These are phyloP conservation scores for Sporothrix luriei DNA, from an alignment of 2,329 filamentous ascomycete species.

Conservation along the genomic window DNA sequence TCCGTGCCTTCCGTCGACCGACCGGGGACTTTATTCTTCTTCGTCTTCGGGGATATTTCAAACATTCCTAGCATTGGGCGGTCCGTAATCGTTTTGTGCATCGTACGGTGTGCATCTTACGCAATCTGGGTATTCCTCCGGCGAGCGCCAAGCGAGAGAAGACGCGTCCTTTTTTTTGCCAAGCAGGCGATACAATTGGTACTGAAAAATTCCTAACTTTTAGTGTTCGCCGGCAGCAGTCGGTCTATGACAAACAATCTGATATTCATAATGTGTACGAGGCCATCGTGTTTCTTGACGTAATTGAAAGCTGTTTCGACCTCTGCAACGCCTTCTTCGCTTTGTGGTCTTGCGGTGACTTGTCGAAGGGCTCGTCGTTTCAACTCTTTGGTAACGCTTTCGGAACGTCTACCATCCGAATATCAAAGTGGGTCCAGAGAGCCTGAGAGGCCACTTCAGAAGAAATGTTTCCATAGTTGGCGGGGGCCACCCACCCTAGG, in stretches of 20 bases:
- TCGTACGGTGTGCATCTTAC: background rate
- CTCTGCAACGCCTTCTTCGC: background rate
- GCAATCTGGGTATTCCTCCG: background rate
- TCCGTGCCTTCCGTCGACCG: conserved; percentile 4
- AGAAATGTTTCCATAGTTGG: background rate
- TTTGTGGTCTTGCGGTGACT: background rate
- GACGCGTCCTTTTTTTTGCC: conserved; percentile 15
- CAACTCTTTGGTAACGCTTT: background rate
- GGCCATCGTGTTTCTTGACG: background rate
- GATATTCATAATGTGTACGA: background rate
- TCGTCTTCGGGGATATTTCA: background rate
- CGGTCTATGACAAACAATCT: no score
- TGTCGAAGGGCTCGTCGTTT: no score
- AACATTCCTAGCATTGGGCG: background rate
- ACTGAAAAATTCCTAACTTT: conserved; percentile 5
- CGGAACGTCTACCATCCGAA: conserved; percentile 26
- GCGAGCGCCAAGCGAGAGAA: background rate
- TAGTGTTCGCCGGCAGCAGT: no score
- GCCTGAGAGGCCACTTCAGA: background rate
- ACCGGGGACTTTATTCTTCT: background rate
- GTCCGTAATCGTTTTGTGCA: background rate
- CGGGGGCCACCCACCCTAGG: background rate
- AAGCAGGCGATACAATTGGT: background rate
- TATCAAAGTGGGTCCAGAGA: conserved; percentile 21
- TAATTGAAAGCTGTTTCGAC: no score